phyloP scores from a whole-genome alignment of 768 basidiomycete genomes.

The Leucogyrophana mollusca region DNA sequence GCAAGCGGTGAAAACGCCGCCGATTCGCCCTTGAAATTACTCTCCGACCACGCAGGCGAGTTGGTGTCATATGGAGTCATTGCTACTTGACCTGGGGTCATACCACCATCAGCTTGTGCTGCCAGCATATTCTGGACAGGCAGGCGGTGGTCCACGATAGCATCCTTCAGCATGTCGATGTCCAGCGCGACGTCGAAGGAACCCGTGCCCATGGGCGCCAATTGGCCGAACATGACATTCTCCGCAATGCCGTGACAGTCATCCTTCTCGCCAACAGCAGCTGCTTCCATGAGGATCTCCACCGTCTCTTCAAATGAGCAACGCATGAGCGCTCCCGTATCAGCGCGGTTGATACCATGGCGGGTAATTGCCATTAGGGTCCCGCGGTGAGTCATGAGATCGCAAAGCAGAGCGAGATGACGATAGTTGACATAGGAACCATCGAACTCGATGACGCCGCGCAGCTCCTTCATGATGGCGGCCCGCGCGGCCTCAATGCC shows the following conservation, averaged over 20 bases:
- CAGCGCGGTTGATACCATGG: constrained; percentile 98
- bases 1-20: constrained; percentile 96
- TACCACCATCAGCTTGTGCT: constrained; percentile 79
- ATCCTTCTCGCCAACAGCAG: constrained; percentile 96
- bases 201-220: constrained; percentile 99
- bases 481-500: constrained; percentile 97
- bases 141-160: constrained; percentile 93
- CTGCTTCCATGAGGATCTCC: constrained; percentile 98
- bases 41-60: constrained; percentile 81
- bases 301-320: constrained; percentile 99
- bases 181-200: constrained; percentile 95
- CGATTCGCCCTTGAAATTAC: constrained; percentile 75
- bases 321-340: constrained; percentile 98
- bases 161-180: constrained; percentile 98
- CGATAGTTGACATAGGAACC: constrained; percentile 99
- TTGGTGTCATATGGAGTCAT: constrained; percentile 98
- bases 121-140: constrained; percentile 81
- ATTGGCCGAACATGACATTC: constrained; percentile 98
- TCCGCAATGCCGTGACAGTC: constrained; percentile 99
- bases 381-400: constrained; percentile 97
- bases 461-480: constrained; percentile 90
- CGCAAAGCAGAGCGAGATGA: constrained; percentile 93
- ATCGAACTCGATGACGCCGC: constrained; percentile 97
- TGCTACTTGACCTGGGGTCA: constrained; percentile 88
- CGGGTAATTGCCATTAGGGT: constrained; percentile 97